phyloP scores from a whole-genome alignment of 768 basidiomycete species.

The Trametes elegans region DNA sequence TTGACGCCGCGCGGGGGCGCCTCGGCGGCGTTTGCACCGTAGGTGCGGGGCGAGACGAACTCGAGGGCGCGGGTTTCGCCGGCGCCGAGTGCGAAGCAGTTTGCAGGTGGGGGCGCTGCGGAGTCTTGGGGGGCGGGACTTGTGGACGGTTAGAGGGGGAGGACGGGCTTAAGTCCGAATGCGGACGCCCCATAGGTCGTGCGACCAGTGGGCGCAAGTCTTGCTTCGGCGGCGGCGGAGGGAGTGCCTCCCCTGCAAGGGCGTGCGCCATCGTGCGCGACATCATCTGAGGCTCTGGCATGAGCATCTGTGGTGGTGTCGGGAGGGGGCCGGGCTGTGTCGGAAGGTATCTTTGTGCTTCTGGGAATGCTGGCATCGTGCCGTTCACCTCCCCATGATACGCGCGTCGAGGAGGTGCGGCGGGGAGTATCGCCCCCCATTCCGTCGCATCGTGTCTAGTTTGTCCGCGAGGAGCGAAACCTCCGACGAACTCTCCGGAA shows the following conservation, averaged over 20 bases:
- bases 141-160: background rate
- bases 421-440: background rate
- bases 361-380: background rate
- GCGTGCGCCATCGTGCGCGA: slow-evolving; percentile 41
- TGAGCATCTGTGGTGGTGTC: slow-evolving; percentile 25
- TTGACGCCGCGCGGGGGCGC: slow-evolving; percentile 21
- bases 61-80: slow-evolving; percentile 2
- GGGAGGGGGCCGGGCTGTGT: slow-evolving; percentile 21
- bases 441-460: background rate
- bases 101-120: slow-evolving; percentile 11
- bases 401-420: slow-evolving; percentile 7
- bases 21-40: slow-evolving; percentile 7
- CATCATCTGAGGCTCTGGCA: slow-evolving; percentile 35
- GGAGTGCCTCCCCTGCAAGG: slow-evolving; percentile 1
- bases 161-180: slow-evolving; percentile 30
- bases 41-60: background rate
- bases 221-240: slow-evolving; percentile 19
- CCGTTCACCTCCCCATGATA: background rate
- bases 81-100: slow-evolving; percentile 17
- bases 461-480: slow-evolving; percentile 34
- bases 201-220: slow-evolving; percentile 20
- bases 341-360: background rate
- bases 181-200: slow-evolving; percentile 28
- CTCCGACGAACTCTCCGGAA: slow-evolving; percentile 44
- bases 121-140: slow-evolving; percentile 8